Percentiles rank a stretch among this genome's conserved stretches.
Evolutionary conservation across 2,329 filamentous ascomycete species (phyloP).

Genomic region (Fusarium sp.): DNA sequence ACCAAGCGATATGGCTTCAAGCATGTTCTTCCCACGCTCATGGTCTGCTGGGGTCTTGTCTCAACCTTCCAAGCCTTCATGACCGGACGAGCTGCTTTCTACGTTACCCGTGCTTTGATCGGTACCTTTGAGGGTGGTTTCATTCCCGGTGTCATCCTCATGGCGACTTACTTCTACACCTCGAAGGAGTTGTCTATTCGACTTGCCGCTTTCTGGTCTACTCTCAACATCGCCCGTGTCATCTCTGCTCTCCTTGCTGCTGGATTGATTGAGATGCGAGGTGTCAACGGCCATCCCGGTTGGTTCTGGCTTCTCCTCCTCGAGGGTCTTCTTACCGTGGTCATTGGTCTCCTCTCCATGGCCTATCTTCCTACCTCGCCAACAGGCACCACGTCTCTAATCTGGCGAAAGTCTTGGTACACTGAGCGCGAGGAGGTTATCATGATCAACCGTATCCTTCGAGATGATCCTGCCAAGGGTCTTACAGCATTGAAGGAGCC

Average conservation of each 20-base stretch:
- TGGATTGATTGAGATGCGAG: slow-evolving; percentile 62
- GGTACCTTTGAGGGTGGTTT: slow-evolving; percentile 68
- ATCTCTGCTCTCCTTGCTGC: slow-evolving; percentile 62
- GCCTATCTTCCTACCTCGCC: slow-evolving; percentile 73
- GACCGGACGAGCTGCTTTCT: slow-evolving; percentile 59
- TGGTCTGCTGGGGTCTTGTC: slow-evolving; percentile 62
- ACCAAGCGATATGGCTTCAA: slow-evolving; percentile 70
- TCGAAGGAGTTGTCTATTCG: slow-evolving; percentile 74
- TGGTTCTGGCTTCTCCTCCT: slow-evolving; percentile 67
- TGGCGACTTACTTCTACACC: slow-evolving; percentile 79
- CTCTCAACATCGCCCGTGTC: slow-evolving; percentile 57
- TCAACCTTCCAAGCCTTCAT: slow-evolving; percentile 64
- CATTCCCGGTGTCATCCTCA: slow-evolving; percentile 71
- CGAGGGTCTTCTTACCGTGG: slow-evolving; percentile 59
- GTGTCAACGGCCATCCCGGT: slow-evolving; percentile 59
- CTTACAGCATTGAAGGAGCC: slow-evolving; percentile 59
- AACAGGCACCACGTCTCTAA: slow-evolving; percentile 69
- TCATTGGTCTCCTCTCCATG: slow-evolving; percentile 65
- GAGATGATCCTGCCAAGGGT: slow-evolving; percentile 66
- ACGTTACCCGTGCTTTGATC: slow-evolving; percentile 64
- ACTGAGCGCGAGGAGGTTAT: slow-evolving; percentile 75
- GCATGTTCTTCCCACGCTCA: slow-evolving; percentile 64
- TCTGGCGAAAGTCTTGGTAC: slow-evolving; percentile 75
- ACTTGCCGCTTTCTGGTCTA: slow-evolving; percentile 76
- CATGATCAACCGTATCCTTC: slow-evolving; percentile 71